Base-by-base conservation (phyloP, 805 yeast genomes). In the Candida ponderosae region DNA sequence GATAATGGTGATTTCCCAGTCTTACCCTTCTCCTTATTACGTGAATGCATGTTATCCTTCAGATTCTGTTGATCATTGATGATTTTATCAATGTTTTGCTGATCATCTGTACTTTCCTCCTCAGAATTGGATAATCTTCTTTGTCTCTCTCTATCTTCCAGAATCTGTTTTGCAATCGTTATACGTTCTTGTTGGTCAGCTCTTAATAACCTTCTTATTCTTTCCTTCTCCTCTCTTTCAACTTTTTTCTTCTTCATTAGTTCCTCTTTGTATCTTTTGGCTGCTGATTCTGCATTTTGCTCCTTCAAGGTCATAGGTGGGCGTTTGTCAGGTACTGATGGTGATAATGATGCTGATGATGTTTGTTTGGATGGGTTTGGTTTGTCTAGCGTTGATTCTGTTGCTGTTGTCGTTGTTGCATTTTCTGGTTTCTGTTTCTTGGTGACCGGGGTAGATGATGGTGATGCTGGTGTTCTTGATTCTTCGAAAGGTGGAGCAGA, bases 111-210 rank as follows among this genome's bases (percentile, higher is more conserved):
- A 6, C 45, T 34, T 4, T 41, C 44, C 6, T 42, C n/a, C n/a
- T n/a, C 45, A 16, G 40, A 41, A 23, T 36, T 41, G n/a, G 54
- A 46, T 18, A 42, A 26, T 20, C 52, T 33, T 46, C 54, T 43
- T 18, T 40, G 40, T 27, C 43, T 34, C 36, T 46, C 43, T 19
- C 48, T 46, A 20, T 43, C 44, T 16, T 35, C 45, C 14, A 39
- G 29, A 21, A 42, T 40, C 29, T 37, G 32, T 19, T 46, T 49
- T 32, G 40, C 43, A 13, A 43, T 47, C 9, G 53, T 46, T 35
- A 43, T 50, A 8, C 76, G 60, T 47, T 75, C 81, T 19, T 60
- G 63, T 39, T 70, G 60, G 50, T 79, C 86, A 2, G 73, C 67
- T 40, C 68, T 59, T 32, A 82, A 56, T 17, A 79, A 56, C 34